phyloP scores from a whole-genome alignment of 2,329 filamentous ascomycete species.

The Remersonia thermophila region DNA sequence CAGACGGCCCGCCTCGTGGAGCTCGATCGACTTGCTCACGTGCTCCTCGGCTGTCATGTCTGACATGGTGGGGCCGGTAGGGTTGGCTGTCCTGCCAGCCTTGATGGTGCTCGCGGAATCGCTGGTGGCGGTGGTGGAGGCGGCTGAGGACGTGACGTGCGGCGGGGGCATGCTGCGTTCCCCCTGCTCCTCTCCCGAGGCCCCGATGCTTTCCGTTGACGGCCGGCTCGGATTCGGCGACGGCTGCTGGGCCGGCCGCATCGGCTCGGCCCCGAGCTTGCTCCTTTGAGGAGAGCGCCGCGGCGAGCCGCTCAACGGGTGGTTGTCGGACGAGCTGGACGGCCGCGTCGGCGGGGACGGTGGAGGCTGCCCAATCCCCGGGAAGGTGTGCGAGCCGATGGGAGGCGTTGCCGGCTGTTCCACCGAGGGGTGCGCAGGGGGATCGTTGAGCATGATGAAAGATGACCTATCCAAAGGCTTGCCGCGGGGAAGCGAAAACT shows the following conservation, averaged over 20 bases:
- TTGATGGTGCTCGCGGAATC: conserved; percentile 45
- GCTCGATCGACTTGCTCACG: conserved; percentile 75
- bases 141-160: conserved; percentile 23
- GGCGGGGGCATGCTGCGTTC: conserved; percentile 32
- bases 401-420: conserved; percentile 38
- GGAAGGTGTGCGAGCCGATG: conserved; percentile 31
- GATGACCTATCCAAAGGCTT: conserved; percentile 63
- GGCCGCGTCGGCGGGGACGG: conserved; percentile 51
- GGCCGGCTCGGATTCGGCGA: conserved; percentile 34
- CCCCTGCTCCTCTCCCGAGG: conserved; percentile 37
- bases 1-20: conserved; percentile 75
- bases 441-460: conserved; percentile 42
- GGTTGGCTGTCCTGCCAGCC: conserved; percentile 29
- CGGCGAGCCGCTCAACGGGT: conserved; percentile 27
- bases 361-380: conserved; percentile 35
- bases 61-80: conserved; percentile 42
- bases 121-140: conserved; percentile 37
- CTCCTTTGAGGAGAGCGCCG: conserved; percentile 39
- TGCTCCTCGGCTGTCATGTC: conserved; percentile 80
- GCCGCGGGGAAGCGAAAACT: conserved; percentile 71
- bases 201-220: conserved; percentile 31
- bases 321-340: conserved; percentile 39
- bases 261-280: conserved; percentile 37
- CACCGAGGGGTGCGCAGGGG: conserved; percentile 47
- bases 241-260: conserved; percentile 27